These are phyloP conservation scores for Podochytrium sp. DNA, from an alignment of 192 early-diverging fungal genomes.

Conservation along the genomic window DNA sequence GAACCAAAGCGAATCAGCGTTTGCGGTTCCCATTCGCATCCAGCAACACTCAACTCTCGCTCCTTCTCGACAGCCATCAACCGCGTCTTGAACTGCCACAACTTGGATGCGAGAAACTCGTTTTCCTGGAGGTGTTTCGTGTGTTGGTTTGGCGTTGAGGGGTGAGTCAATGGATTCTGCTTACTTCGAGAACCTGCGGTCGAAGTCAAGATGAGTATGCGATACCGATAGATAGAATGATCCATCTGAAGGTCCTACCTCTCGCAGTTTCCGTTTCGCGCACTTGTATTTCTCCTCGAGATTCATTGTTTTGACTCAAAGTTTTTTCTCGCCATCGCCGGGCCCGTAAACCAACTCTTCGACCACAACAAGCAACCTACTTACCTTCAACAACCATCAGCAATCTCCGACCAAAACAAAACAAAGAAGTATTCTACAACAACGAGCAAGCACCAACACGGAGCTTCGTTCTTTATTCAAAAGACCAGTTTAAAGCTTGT, in stretches of 20 bases:
- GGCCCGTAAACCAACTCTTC: no score
- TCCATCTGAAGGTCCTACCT: not conserved
- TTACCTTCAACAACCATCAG: no score
- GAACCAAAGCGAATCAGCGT: not conserved
- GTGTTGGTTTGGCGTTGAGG: not conserved
- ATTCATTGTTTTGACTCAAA: no score
- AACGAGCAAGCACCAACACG: no score
- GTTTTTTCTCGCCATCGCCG: no score
- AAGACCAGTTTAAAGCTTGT: constrained; percentile 24
- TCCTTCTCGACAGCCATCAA: constrained; percentile 13
- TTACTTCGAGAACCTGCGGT: constrained; percentile 25
- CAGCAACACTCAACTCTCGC: constrained; percentile 5
- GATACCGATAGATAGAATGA: not conserved
- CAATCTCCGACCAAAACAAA: not conserved
- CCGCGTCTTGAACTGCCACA: constrained; percentile 15
- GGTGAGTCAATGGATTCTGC: not conserved
- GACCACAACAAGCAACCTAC: no score
- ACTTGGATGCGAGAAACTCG: constrained; percentile 18
- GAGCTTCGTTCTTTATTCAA: not conserved
- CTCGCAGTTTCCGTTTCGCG: constrained; percentile 21
- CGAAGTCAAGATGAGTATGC: not conserved
- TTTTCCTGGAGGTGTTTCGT: constrained; percentile 9
- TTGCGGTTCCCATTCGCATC: not conserved
- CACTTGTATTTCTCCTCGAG: constrained; percentile 22
- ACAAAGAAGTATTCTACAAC: not conserved